Base-by-base conservation (phyloP, 805 yeast genomes). In the Saccharomyces kudriavzevii region DNA sequence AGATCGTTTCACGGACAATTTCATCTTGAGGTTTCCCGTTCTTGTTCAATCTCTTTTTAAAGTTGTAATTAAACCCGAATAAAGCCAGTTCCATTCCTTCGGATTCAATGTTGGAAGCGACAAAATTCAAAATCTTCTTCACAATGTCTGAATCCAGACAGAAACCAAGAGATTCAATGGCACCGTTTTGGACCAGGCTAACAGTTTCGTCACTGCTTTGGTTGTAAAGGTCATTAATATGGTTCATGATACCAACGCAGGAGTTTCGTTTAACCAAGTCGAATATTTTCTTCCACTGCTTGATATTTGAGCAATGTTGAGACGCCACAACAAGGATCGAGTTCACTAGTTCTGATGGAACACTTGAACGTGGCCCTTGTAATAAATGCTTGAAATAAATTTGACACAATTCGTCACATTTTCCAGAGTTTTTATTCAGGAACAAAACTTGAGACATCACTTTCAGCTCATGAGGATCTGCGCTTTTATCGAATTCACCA, bases 281-380 rank as follows among this genome's bases (percentile, higher is more conserved):
- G 31, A 77, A 67, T 5, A 83, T 68, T 58, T 79, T 83, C 65
- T 85, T 85, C 76, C 83, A 85, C 40, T 81, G 83, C 58, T 80
- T 67, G 10, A 64, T 59, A 24, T 62, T 78, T 50, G 69, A 67
- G 40, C 70, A 69, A 45, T 68, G 67, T 28, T 68, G 64, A 31
- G 81, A 69, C 2, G 74, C 66, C 10, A 77, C 67, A 11, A 75
- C 70, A 50, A 84, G 68, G 5, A 76, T 69, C 27, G 79, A 70
- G 8, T 74, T 68, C 17, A 81, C 62, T 20, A 85, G 57, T 56
- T 77, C 81, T 49, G 70, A 71, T 2, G 90, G 88, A 43, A 83
- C 72, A 0, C 77, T 64, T 22, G 73, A 61, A 40, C 75, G 69
- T 17, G 82, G 81, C 1, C 86, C 86, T 52, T 79, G 82, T 20